Base-by-base conservation (phyloP, 148 eudicot species). In the Camellia granthamiana region DNA sequence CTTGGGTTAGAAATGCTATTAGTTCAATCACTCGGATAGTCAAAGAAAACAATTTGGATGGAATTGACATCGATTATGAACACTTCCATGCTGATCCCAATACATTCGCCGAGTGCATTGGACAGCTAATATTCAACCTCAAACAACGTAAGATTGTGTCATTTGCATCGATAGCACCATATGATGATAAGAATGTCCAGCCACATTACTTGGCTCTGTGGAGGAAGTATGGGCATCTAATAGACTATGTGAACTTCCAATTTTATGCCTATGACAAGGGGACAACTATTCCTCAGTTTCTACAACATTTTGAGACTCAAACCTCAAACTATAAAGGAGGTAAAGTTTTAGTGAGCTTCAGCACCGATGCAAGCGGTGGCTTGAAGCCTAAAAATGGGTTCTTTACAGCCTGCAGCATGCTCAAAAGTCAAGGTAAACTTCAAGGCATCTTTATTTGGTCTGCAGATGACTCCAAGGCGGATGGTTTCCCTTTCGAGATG, bases 401-500 rank as follows among this genome's bases (percentile, higher is more conserved):
- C 59, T 79, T 73, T 14, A 54, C 61, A 7, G 84, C 87, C 38
- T 79, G 88, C 42, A 59, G 64, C 0, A 71, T 15, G 38, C 77
- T 80, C 5, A 82, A 49, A 5, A 51, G 56, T 54, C 65, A 76
- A 60, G 85, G 83, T 19, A 85, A 77, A 58, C 83, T 82, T 56
- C 72, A 82, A 12, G 85, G 85, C 70, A 83, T 83, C 71, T 85
- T 85, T 60, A 77, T 85, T 41, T 85, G 83, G 83, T 72, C 83
- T 16, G 81, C 78, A 2, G 83, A 83, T 74, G 83, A 85, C 54
- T 82, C 88, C 3, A 79, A 79, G 80, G 51, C 73, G 63, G 78
- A 0, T 11, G 49, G 69, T 46, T 85, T 79, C 60, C 43, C 12
- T 15, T 68, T 66, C 71, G 85, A 82, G 59, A 82, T 47, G 55